A percentile compares a stretch with the other conserved stretches of the same genome.
These are phyloP conservation scores for Alternaria burnsii DNA, from an alignment of 2,329 filamentous ascomycete genomes.

Conservation along the genomic window DNA sequence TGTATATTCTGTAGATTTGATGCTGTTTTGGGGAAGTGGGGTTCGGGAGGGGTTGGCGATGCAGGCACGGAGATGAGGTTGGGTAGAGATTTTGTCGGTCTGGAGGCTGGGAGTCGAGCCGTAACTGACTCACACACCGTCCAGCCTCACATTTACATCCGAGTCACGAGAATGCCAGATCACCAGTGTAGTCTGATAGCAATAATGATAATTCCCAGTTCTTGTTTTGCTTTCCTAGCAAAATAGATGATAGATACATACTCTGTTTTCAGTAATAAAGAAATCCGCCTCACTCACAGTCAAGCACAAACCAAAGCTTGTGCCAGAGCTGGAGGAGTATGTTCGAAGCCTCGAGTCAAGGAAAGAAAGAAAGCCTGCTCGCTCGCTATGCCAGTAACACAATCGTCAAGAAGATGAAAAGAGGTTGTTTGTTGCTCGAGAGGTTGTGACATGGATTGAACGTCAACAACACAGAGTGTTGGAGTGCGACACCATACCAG, in stretches of 20 bases:
- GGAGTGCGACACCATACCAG: constrained; percentile 16
- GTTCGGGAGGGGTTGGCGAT: neutral
- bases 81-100: neutral
- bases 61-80: constrained; percentile 4
- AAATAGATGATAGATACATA: constrained; percentile 19
- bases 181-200: neutral
- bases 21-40: neutral
- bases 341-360: constrained; percentile 11
- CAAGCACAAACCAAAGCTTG: neutral
- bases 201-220: constrained; percentile 15
- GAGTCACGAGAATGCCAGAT: neutral
- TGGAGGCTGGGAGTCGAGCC: neutral
- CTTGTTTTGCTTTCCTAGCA: constrained; percentile 8
- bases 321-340: constrained; percentile 15
- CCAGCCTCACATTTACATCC: neutral
- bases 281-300: constrained; percentile 16
- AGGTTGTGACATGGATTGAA: neutral
- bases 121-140: neutral
- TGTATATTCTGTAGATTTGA: neutral
- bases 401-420: constrained; percentile 39
- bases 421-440: constrained; percentile 11
- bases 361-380: constrained; percentile 22
- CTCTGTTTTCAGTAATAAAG: constrained; percentile 19
- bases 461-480: constrained; percentile 17
- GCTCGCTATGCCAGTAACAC: constrained; percentile 52